These are phyloP conservation scores for Beauveria pseudobassiana DNA, from an alignment of 2,329 filamentous ascomycete genomes.

Conservation along the genomic window DNA sequence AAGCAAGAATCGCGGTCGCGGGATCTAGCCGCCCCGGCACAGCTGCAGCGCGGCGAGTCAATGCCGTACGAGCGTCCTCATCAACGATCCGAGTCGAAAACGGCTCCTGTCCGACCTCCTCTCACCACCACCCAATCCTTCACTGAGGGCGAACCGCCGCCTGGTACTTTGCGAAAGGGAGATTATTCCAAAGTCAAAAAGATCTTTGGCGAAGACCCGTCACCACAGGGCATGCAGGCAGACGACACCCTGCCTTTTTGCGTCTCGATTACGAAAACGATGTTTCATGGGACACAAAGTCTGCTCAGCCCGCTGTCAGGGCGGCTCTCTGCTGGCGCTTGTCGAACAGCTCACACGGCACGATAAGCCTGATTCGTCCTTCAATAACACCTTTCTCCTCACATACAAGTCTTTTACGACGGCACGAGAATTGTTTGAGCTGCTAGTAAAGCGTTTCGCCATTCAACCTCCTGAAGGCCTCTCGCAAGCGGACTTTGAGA, in stretches of 20 bases:
- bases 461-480: constrained; percentile 86
- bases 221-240: constrained; percentile 38
- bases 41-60: constrained; percentile 49
- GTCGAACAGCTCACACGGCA: constrained; percentile 95
- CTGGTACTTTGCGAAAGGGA: constrained; percentile 49
- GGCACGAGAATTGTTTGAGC: constrained; percentile 83
- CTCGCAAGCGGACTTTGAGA: constrained; percentile 65
- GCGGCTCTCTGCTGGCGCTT: constrained; percentile 78
- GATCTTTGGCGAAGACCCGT: constrained; percentile 58
- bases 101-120: constrained; percentile 35
- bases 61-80: constrained; percentile 50
- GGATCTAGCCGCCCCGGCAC: constrained; percentile 40
- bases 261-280: constrained; percentile 83
- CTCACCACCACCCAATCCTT: constrained; percentile 55
- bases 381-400: constrained; percentile 95
- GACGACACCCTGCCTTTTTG: constrained; percentile 78
- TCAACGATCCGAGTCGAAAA: constrained; percentile 48
- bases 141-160: constrained; percentile 48
- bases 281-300: constrained; percentile 81
- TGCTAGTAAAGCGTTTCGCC: constrained; percentile 84
- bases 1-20: constrained; percentile 32
- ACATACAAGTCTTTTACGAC: constrained; percentile 94
- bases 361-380: constrained; percentile 88
- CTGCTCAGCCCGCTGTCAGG: constrained; percentile 71
- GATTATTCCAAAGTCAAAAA: constrained; percentile 58